phyloP scores from a whole-genome alignment of 179 eudicot genomes.

The Dionaea muscipula region DNA sequence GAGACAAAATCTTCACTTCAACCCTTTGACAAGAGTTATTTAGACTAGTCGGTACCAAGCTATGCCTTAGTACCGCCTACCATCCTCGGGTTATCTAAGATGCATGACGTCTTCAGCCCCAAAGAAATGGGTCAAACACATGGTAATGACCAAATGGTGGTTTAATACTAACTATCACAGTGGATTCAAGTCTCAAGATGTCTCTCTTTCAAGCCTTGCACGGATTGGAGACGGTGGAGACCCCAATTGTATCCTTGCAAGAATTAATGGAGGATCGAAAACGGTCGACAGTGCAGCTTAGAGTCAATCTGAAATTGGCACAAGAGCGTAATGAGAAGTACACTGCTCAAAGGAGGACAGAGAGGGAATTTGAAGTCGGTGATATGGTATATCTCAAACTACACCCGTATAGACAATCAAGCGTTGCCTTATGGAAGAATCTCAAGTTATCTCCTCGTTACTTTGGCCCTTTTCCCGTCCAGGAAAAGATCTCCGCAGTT shows the following conservation, averaged over 20 bases:
- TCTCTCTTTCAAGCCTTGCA: neutral
- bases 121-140: neutral
- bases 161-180: neutral
- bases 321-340: neutral
- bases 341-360: neutral
- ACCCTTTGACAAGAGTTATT: too few relatives aligned
- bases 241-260: too few relatives aligned
- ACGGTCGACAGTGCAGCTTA: too few relatives aligned
- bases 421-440: neutral
- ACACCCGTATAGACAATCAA: neutral
- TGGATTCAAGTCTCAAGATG: too few relatives aligned
- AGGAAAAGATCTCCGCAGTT: neutral
- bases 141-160: neutral
- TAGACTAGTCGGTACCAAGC: too few relatives aligned
- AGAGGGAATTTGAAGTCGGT: neutral
- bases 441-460: neutral
- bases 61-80: too few relatives aligned
- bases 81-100: neutral
- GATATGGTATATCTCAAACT: neutral
- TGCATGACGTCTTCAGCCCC: neutral
- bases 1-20: too few relatives aligned
- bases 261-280: too few relatives aligned
- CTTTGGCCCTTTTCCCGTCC: neutral
- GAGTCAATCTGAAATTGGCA: neutral
- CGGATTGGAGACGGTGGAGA: neutral